Conservation (phyloP, 2,329 filamentous ascomycete species). For the Cladophialophora carrionii region DNA sequence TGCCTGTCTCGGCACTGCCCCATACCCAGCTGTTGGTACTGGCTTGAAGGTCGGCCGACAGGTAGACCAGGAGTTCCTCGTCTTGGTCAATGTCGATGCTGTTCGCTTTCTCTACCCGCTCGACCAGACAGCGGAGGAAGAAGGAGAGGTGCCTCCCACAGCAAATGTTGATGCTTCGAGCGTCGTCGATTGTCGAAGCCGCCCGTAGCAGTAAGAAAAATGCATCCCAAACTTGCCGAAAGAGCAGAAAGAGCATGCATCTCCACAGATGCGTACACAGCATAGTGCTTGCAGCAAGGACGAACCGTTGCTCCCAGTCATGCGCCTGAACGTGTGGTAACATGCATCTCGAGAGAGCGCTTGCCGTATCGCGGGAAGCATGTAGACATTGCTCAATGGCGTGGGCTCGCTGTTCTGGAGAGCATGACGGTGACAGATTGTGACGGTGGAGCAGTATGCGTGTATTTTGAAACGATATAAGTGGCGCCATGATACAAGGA, state of each 20-base stretch:
- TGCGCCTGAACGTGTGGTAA: conserved; percentile 45
- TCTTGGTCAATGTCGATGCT: conserved; percentile 61
- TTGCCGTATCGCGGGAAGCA: conserved; percentile 76
- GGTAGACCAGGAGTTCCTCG: conserved; percentile 85
- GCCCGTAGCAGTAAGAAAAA: conserved; percentile 75
- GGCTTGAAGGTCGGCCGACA: conserved; percentile 83
- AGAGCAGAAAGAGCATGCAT: conserved; percentile 76
- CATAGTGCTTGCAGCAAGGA: conserved; percentile 71
- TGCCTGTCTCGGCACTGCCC: conserved; percentile 61
- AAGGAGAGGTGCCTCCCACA: conserved; percentile 83
- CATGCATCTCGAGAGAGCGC: conserved; percentile 70
- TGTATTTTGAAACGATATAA: conserved; percentile 78
- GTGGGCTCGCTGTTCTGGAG: conserved; percentile 65
- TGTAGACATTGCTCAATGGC: conserved; percentile 78
- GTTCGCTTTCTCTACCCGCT: conserved; percentile 54
- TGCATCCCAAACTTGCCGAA: conserved; percentile 71
- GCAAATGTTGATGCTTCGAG: conserved; percentile 71
- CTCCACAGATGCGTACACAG: conserved; percentile 86
- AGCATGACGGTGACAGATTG: conserved; percentile 76
- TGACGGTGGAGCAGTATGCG: conserved; percentile 86
- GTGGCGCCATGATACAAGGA: conserved; percentile 71
- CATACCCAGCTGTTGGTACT: conserved; percentile 78
- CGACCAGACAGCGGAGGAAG: conserved; percentile 71
- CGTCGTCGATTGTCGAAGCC: conserved; percentile 69
- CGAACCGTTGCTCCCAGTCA: conserved; percentile 56